Conservation (phyloP, 306 rosid genomes). For the Hippophae gyantsensis region DNA sequence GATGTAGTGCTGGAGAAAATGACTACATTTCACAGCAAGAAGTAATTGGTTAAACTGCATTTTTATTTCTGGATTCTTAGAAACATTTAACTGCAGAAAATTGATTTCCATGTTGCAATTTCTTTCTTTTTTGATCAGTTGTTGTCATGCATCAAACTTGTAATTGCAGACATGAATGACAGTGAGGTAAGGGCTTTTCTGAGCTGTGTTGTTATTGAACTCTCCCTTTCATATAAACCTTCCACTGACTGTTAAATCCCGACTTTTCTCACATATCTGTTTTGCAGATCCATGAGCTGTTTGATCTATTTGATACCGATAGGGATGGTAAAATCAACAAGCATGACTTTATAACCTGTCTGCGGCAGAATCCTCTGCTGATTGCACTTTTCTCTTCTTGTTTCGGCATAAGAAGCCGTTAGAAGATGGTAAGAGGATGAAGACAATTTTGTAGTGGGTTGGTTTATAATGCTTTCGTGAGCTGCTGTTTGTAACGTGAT, state of each 20-base stretch:
- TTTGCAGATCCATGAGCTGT: slow-evolving; percentile 57
- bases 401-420: slow-evolving; percentile 26
- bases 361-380: slow-evolving; percentile 66
- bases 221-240: neutral
- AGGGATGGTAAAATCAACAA: slow-evolving; percentile 53
- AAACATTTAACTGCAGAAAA: slow-evolving; percentile 10
- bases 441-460: slow-evolving; percentile 33
- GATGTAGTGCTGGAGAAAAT: slow-evolving; percentile 39
- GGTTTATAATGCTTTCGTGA: neutral
- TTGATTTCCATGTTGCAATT: slow-evolving; percentile 20
- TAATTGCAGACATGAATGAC: slow-evolving; percentile 38
- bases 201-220: neutral
- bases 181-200: slow-evolving; percentile 43
- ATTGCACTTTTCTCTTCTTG: slow-evolving; percentile 59
- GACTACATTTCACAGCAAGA: slow-evolving; percentile 38
- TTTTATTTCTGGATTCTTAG: slow-evolving; percentile 7
- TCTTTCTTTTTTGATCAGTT: slow-evolving; percentile 38
- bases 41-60: slow-evolving; percentile 25
- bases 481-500: slow-evolving; percentile 9
- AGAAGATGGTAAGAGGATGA: slow-evolving; percentile 20
- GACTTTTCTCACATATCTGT: neutral
- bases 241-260: neutral
- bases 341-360: slow-evolving; percentile 49
- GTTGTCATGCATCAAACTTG: slow-evolving; percentile 37
- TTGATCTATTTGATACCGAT: slow-evolving; percentile 45